Evolutionary conservation across 1,139 yeast species (phyloP), one percentile per base, ranked within the genome.

Genomic region (Taphrina populina): DNA sequence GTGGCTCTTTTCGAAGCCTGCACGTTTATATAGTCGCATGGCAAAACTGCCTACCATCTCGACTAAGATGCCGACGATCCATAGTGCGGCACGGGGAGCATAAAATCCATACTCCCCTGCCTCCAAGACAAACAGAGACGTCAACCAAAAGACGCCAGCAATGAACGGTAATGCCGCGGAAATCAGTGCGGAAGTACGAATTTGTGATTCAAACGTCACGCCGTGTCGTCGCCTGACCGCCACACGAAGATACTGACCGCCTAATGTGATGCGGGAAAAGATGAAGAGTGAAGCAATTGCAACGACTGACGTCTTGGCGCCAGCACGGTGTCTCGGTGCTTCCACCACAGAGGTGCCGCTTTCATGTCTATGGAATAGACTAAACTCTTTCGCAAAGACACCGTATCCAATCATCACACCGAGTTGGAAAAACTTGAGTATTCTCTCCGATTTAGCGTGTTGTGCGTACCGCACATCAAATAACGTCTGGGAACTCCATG

Each of bases 401-500:
- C 54, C 54, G 11, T 49, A 49, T 11, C 44, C 36, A 26, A 49
- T 32, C 32, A 49, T 37, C 11, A 32, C 15, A n/a, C 20, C 15
- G 19, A 41, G 27, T n/a, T 49, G 46, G n/a, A 39, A 8, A 7
- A 49, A 39, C 24, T 49, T 49, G 36, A 49, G 33, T 26, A 33
- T 10, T 10, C 27, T 39, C 20, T 37, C 54, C 8, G 54, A 40
- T 23, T 37, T 32, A 13, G 39, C 33, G 8, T 30, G 40, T 15
- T 24, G 37, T 8, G 46, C 24, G 24, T 37, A 33, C 6, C 54
- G 37, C 19, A 49, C 54, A 19, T 49, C 54, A 27, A 49, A 49
- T 15, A 49, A 23, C n/a, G 54, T 49, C 40, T 49, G 54, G 17
- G 54, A 49, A 2, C 46, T 29, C 54, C 54, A 49, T 13, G 54